These are phyloP conservation scores for Chaetoscypha palmicola DNA, from an alignment of 2,329 filamentous ascomycete genomes.

Conservation along the genomic window DNA sequence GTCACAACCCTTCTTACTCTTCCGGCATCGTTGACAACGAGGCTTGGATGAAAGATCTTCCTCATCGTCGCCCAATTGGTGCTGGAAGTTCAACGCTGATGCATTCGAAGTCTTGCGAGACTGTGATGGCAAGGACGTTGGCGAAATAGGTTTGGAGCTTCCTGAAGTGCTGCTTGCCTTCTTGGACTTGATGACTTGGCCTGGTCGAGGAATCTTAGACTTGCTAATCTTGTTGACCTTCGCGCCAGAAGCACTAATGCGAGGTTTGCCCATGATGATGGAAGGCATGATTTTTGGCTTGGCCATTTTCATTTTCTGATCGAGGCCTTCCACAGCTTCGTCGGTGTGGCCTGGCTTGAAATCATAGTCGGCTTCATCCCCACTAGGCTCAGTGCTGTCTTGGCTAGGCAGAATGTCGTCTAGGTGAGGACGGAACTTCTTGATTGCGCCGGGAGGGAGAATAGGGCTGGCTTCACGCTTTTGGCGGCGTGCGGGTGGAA, in stretches of 20 bases:
- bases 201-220: slow-evolving; percentile 31
- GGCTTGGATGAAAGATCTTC: slow-evolving; percentile 93
- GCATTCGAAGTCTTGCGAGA: slow-evolving; percentile 70
- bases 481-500: slow-evolving; percentile 51
- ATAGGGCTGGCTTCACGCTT: slow-evolving; percentile 49
- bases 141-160: slow-evolving; percentile 48
- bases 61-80: slow-evolving; percentile 60
- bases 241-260: slow-evolving; percentile 31
- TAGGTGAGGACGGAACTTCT: slow-evolving; percentile 40
- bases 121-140: slow-evolving; percentile 58
- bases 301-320: slow-evolving; percentile 30
- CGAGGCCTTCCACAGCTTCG: slow-evolving; percentile 19
- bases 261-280: slow-evolving; percentile 34
- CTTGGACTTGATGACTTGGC: slow-evolving; percentile 42
- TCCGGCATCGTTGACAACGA: slow-evolving; percentile 94
- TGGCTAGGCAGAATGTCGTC: slow-evolving; percentile 48
- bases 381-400: slow-evolving; percentile 53
- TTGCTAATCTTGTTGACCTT: slow-evolving; percentile 42
- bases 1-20: slow-evolving; percentile 99
- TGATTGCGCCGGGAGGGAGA: slow-evolving; percentile 37
- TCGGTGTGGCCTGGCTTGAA: slow-evolving; percentile 28
- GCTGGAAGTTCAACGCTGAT: slow-evolving; percentile 57
- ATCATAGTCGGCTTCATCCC: slow-evolving; percentile 51
- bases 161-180: slow-evolving; percentile 34
- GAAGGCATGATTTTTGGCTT: slow-evolving; percentile 36